Percentiles rank a stretch among this genome's conserved stretches.
Evolutionary conservation across 2,329 filamentous ascomycete species (phyloP).

Genomic region (Sporothrix globosa): DNA sequence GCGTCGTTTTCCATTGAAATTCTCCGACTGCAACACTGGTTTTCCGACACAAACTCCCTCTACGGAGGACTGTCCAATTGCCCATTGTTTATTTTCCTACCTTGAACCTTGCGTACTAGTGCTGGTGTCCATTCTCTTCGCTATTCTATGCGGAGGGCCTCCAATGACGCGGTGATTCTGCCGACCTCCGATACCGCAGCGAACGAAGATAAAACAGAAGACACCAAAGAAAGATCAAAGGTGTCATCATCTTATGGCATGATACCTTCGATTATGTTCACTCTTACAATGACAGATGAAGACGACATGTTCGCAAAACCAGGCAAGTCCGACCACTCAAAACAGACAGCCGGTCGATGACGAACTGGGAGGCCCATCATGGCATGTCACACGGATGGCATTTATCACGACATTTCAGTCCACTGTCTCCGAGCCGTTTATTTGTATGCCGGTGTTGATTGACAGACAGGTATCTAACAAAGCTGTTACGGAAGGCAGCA

Average conservation of each 20-base stretch:
- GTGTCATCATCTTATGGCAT: neutral
- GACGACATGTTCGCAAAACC: neutral
- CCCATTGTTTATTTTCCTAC: slow-evolving; percentile 13
- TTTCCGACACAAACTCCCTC: slow-evolving; percentile 2
- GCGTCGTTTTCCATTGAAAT: slow-evolving; percentile 5
- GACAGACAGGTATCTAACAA: too few relatives aligned
- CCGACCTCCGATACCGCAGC: slow-evolving; percentile 19
- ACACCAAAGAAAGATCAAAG: neutral
- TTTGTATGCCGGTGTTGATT: too few relatives aligned
- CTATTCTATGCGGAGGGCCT: neutral
- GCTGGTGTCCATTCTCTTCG: neutral
- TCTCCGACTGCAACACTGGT: slow-evolving; percentile 3
- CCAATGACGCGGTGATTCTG: neutral
- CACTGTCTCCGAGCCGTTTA: too few relatives aligned
- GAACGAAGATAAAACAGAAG: too few relatives aligned
- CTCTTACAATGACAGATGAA: neutral
- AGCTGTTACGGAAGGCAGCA: too few relatives aligned
- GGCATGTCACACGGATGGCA: too few relatives aligned
- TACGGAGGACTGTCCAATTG: neutral
- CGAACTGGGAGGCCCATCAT: too few relatives aligned
- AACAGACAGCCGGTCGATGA: too few relatives aligned
- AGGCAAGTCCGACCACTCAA: neutral
- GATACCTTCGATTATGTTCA: neutral
- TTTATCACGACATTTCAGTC: too few relatives aligned
- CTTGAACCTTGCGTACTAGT: neutral